phyloP scores from a whole-genome alignment of 2,329 filamentous ascomycete species.

The Neocucurbitaria cava region DNA sequence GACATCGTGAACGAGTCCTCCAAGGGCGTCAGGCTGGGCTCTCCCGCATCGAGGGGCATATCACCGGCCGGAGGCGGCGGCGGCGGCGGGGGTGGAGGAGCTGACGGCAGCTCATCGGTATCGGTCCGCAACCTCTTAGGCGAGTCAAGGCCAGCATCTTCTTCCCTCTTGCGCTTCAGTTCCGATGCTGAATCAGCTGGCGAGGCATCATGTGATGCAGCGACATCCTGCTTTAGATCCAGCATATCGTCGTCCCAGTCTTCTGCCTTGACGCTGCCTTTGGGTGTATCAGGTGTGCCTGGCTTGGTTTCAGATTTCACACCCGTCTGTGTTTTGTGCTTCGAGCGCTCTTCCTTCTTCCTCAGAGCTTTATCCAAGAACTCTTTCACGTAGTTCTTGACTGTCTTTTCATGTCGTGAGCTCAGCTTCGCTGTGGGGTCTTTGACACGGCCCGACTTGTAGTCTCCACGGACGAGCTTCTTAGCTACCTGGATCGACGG shows the following conservation, averaged over 20 bases:
- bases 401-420: conserved; percentile 78
- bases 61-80: conserved; percentile 43
- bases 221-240: conserved; percentile 25
- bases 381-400: conserved; percentile 83
- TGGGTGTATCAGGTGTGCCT: conserved; percentile 29
- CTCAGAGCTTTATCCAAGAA: conserved; percentile 86
- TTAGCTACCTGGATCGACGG: conserved; percentile 67
- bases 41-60: conserved; percentile 34
- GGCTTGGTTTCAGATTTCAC: conserved; percentile 20
- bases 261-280: conserved; percentile 10
- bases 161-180: conserved; percentile 49
- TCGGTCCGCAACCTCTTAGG: conserved; percentile 43
- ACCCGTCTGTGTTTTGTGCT: conserved; percentile 60
- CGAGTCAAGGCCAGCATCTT: conserved; percentile 33
- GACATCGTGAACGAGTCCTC: conserved; percentile 27
- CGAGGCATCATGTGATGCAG: conserved; percentile 20
- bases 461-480: conserved; percentile 90
- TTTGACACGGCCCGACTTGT: conserved; percentile 84
- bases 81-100: conserved; percentile 52
- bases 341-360: conserved; percentile 69
- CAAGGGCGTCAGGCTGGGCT: conserved; percentile 28
- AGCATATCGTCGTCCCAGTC: conserved; percentile 27
- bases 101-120: conserved; percentile 48
- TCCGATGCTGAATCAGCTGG: conserved; percentile 36
- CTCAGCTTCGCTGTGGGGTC: conserved; percentile 76